Evolutionary conservation across 768 basidiomycete genomes (phyloP).

Genomic region (Agaricus sinodeliciosus): DNA sequence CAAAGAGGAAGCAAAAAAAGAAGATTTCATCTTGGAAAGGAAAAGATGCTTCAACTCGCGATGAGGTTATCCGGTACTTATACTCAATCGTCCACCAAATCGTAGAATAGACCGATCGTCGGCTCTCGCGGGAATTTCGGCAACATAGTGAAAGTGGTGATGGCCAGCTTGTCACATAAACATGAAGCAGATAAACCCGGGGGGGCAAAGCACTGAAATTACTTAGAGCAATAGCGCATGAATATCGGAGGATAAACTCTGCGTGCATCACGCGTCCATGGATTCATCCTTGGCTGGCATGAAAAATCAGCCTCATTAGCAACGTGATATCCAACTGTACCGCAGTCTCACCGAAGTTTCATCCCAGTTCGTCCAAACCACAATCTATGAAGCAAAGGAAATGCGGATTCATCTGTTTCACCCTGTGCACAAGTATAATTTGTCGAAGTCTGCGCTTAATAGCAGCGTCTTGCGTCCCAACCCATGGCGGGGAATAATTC

Average conservation of each 20-base stretch:
- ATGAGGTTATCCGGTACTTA: background rate
- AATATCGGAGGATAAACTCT: background rate
- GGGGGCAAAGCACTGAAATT: background rate
- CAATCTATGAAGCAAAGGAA: too few relatives aligned
- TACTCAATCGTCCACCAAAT: background rate
- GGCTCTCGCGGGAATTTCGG: background rate
- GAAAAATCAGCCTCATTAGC: background rate
- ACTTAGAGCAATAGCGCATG: background rate
- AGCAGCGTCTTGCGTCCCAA: too few relatives aligned
- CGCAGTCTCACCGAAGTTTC: slow-evolving; percentile 5
- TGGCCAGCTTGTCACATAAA: background rate
- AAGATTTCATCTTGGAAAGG: slow-evolving; percentile 19
- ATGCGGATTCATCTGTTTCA: too few relatives aligned
- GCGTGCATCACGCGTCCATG: background rate
- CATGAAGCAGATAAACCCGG: background rate
- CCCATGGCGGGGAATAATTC: too few relatives aligned
- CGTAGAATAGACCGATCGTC: background rate
- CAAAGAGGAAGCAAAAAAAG: slow-evolving; percentile 18
- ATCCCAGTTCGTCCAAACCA: too few relatives aligned
- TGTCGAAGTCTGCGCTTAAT: too few relatives aligned
- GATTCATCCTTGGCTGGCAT: too few relatives aligned
- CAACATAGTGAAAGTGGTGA: background rate
- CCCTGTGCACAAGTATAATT: too few relatives aligned
- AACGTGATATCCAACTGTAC: slow-evolving; percentile 1
- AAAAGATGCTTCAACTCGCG: background rate